Evolutionary conservation across 2,329 filamentous ascomycete species (phyloP), one percentile per base, ranked within the genome.

Genomic region (Fusarium albidum): DNA sequence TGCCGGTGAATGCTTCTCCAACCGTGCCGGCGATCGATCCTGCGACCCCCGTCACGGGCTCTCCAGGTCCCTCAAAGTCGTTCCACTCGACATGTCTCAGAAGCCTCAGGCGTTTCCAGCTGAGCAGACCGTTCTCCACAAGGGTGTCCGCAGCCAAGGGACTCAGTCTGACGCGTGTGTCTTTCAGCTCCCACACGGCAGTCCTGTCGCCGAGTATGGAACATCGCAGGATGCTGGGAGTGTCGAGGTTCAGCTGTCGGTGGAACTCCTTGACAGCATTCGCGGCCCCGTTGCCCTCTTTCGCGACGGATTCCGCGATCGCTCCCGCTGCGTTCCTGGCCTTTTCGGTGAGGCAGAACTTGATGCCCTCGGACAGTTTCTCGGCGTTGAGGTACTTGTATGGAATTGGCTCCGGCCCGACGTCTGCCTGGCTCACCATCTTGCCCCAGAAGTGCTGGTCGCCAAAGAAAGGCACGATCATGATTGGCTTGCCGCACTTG

Each of bases 391-490:
- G 71, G 9, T 80, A 73, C 71, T 90, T 91, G 73, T 90, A 89
- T 0, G 88, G 88, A 9, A 91, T 80, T 2, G 87, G 82, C 34
- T 82, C 74, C 0, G 88, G 86, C 1, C 89, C 89, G 1, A 87
- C 88, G 21, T 82, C 81, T 2, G 85, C 79, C 28, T 79, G 82
- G 5, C 79, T 79, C 1, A 92, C 79, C 84, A 90, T 90, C 14
- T 79, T 77, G 3, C 89, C 89, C 89, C 90, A 92, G 68, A 92
- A 92, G 41, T 87, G 82, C 69, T 92, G 89, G 66, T 92, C 89
- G 3, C 89, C 89, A 60, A 92, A 92, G 73, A 92, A 92, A 0
- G 89, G 89, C 3, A 92, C 86, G 21, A 92, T 82, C 83, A 91
- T 88, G 6, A 87, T 91, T 0, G 89, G 89, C 63, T 82, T 84